A percentile compares a stretch with the other conserved stretches of the same genome.
phyloP scores from a whole-genome alignment of 805 yeast genomes.

The Wickerhamomyces sydowiorum region DNA sequence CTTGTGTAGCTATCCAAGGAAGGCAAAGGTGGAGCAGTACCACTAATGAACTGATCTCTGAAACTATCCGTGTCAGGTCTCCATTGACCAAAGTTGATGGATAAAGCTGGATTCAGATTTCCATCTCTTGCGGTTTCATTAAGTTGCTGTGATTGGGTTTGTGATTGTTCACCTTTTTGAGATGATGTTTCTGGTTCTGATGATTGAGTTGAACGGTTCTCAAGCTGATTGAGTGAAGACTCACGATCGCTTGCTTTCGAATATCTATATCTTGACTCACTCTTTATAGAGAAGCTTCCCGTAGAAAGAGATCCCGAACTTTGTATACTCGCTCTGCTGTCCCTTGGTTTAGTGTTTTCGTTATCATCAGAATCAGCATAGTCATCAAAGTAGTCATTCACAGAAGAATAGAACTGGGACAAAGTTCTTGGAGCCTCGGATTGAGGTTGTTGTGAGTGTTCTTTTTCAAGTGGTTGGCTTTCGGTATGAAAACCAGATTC shows the following conservation, averaged over 20 bases:
- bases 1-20: constrained; percentile 25
- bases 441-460: neutral
- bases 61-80: constrained; percentile 48
- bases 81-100: constrained; percentile 49
- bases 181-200: constrained; percentile 6
- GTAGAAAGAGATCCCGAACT: constrained; percentile 27
- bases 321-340: constrained; percentile 3
- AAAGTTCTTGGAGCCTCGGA: constrained; percentile 1
- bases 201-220: constrained; percentile 10
- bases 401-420: constrained; percentile 20
- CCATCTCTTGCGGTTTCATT: neutral
- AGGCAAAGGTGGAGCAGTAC: constrained; percentile 28
- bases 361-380: constrained; percentile 9
- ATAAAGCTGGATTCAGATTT: constrained; percentile 20
- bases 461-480: neutral
- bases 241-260: constrained; percentile 20
- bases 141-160: neutral
- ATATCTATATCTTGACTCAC: constrained; percentile 19
- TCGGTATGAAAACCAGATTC: no score
- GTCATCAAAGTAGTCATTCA: constrained; percentile 22
- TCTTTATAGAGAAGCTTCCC: constrained; percentile 23
- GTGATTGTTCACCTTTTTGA: constrained; percentile 3
- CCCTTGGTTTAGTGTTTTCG: neutral
- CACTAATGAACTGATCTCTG: constrained; percentile 43
- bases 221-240: constrained; percentile 12